Percentiles rank a stretch among this genome's conserved stretches.
phyloP scores from a whole-genome alignment of 805 yeast species.

The Wickerhamiella spandovensis region DNA sequence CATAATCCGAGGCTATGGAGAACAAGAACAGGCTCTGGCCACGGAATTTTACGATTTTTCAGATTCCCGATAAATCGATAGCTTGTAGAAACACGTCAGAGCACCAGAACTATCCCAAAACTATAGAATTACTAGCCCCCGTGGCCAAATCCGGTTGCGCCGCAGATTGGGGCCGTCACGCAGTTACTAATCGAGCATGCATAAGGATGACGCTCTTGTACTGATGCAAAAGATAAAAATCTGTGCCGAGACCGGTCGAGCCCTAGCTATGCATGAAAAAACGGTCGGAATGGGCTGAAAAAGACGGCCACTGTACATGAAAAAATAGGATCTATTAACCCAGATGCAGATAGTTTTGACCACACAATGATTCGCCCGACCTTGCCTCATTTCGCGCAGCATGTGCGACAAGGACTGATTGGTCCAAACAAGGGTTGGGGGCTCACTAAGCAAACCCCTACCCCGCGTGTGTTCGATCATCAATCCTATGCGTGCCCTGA shows the following conservation, averaged over 20 bases:
- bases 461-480: not conserved
- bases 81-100: too few relatives aligned
- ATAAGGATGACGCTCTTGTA: not conserved
- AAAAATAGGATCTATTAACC: not conserved
- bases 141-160: not conserved
- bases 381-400: not conserved
- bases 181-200: not conserved
- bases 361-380: too few relatives aligned
- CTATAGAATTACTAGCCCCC: not conserved
- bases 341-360: too few relatives aligned
- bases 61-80: too few relatives aligned
- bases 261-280: not conserved
- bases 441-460: not conserved
- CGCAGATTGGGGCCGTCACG: not conserved
- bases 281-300: not conserved
- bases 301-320: not conserved
- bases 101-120: too few relatives aligned
- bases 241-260: not conserved
- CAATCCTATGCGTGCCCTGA: not conserved
- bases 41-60: too few relatives aligned
- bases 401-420: not conserved
- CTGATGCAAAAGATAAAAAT: not conserved
- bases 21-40: too few relatives aligned
- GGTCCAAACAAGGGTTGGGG: not conserved
- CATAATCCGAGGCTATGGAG: not conserved